Conservation (phyloP, 2,329 filamentous ascomycete species). For the Cladosporium sp. region DNA sequence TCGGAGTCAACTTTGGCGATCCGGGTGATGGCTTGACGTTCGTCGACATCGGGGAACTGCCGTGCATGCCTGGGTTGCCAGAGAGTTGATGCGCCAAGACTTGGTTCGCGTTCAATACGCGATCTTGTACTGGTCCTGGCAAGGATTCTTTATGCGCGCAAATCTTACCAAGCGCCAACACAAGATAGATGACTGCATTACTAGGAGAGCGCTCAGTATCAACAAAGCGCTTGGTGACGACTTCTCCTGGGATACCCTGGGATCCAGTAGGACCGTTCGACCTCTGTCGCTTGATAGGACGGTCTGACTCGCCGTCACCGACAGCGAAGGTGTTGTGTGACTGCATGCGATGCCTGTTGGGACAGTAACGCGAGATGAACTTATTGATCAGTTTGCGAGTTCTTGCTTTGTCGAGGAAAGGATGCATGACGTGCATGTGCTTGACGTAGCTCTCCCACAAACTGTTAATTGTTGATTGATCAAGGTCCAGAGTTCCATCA, state of each 20-base stretch:
- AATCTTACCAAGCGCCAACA: constrained; percentile 85
- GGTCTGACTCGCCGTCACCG: constrained; percentile 29
- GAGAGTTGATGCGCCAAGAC: constrained; percentile 37
- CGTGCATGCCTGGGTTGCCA: constrained; percentile 25
- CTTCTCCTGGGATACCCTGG: constrained; percentile 14
- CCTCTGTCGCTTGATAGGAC: constrained; percentile 34
- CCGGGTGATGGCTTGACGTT: constrained; percentile 41
- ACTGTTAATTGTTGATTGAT: constrained; percentile 50
- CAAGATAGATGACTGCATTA: constrained; percentile 78
- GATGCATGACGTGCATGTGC: constrained; percentile 64
- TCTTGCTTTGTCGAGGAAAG: constrained; percentile 58
- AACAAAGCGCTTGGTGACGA: constrained; percentile 16
- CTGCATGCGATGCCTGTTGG: constrained; percentile 21
- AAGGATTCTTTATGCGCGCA: constrained; percentile 58
- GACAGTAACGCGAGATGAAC: constrained; percentile 53
- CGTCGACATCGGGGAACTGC: constrained; percentile 33
- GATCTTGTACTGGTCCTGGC: constrained; percentile 58
- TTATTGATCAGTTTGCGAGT: constrained; percentile 54
- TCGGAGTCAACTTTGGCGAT: constrained; percentile 40
- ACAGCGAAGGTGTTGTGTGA: constrained; percentile 27
- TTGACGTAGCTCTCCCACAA: constrained; percentile 58
- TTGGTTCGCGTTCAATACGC: constrained; percentile 38
- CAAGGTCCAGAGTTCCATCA: constrained; percentile 56
- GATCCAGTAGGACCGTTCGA: constrained; percentile 30
- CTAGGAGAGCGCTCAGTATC: constrained; percentile 64